Evolutionary conservation across 495 filamentous ascomycete genomes (phyloP), one percentile per base, ranked within the genome.

Genomic region (Melanomma pulvis-pyrius): DNA sequence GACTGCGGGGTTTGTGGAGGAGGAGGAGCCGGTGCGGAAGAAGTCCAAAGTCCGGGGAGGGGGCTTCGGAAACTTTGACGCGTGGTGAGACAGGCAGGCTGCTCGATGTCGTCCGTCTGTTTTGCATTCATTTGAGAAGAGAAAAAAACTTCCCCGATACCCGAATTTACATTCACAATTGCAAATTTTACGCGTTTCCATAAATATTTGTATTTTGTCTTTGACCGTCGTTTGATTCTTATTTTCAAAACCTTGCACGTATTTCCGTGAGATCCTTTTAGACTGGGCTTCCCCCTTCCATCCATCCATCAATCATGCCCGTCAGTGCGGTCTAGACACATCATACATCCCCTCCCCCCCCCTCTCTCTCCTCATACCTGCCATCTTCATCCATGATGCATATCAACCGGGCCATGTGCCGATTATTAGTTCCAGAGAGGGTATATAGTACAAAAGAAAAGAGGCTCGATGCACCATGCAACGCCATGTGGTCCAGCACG

Each of bases 21-120:
- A 84, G 22, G 82, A 85, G 62, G 87, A 90, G 68, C 91, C 90
- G 34, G 83, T 80, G 9, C 88, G 85, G 74, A 97, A 97, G 79
- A 96, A 96, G 78, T 70, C 78, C 9, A 96, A 92, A 74, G 48
- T 44, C n/a, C 8, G 48, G 7, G 80, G 69, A 1, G 89, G 90
- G 30, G 93, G 92, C 2, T 98, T 97, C 82, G 94, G 94, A 15
- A 94, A 97, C 79, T 97, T 98, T 74, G 90, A 93, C 79, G 79
- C 69, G 32, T 94, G 91, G 91, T 93, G 66, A 74, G 59, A 17
- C 5, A 32, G 19, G 15, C 2, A n/a, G n/a, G 29, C 15, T 5
- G 32, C 6, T 36, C 6, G 32, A 36, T 13, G 32, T 6, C 6
- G 32, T 36, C n/a, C n/a, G n/a, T n/a, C n/a, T n/a, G n/a, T n/a